A percentile compares a stretch with the other conserved stretches of the same genome.
These are phyloP conservation scores for Xylaria longipes DNA, from an alignment of 495 filamentous ascomycete species.

Conservation along the genomic window DNA sequence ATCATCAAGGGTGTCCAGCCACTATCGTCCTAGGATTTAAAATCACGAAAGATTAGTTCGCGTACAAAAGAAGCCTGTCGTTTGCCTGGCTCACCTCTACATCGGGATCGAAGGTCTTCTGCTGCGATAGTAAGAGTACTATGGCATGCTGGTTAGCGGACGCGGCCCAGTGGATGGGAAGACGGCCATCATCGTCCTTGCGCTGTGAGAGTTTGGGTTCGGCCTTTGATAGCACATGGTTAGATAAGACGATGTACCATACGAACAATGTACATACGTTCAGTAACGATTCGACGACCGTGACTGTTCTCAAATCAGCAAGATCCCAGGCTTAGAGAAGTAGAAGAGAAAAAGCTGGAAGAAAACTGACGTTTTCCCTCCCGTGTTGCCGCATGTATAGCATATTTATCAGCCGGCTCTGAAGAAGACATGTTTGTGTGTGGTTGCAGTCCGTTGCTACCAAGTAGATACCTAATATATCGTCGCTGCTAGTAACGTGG, in stretches of 20 bases:
- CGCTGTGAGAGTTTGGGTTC: slow-evolving; percentile 77
- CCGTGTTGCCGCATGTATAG: slow-evolving; percentile 86
- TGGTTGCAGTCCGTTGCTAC: not conserved
- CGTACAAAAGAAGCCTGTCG: slow-evolving; percentile 5
- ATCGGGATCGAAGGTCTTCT: slow-evolving; percentile 84
- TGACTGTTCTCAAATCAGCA: slow-evolving; percentile 50
- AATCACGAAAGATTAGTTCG: slow-evolving; percentile 1
- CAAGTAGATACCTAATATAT: not conserved
- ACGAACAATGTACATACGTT: slow-evolving; percentile 56
- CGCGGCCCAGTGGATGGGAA: slow-evolving; percentile 94
- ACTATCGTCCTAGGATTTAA: slow-evolving; percentile 68
- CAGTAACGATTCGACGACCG: slow-evolving; percentile 76
- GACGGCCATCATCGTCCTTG: slow-evolving; percentile 87
- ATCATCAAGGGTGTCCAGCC: slow-evolving; percentile 98
- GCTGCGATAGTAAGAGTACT: slow-evolving; percentile 70
- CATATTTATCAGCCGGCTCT: slow-evolving; percentile 63
- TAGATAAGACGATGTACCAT: slow-evolving; percentile 2
- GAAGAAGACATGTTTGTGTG: slow-evolving; percentile 14
- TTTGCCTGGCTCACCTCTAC: slow-evolving; percentile 63
- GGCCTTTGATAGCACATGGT: slow-evolving; percentile 57
- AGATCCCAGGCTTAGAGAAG: not conserved
- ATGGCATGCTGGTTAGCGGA: slow-evolving; percentile 83
- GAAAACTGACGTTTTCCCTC: slow-evolving; percentile 77
- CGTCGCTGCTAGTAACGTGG: not conserved
- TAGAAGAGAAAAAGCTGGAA: slow-evolving; percentile 25